These are phyloP conservation scores for Phytophthora melonis DNA, from an alignment of 352 stramenopile species.

Conservation along the genomic window DNA sequence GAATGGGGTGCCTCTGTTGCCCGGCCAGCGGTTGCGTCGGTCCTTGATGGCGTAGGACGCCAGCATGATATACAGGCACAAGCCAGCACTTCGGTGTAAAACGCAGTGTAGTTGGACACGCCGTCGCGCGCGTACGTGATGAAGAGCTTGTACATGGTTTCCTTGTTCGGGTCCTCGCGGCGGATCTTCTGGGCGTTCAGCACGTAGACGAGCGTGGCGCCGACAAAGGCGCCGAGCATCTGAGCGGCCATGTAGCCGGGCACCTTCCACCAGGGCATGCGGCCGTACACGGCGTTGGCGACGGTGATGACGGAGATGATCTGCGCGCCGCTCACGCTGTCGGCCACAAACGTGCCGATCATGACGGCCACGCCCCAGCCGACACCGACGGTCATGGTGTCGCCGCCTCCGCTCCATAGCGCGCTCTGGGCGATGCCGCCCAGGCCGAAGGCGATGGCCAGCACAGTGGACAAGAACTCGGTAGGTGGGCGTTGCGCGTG, in stretches of 20 bases:
- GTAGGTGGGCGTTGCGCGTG: slow-evolving; percentile 36
- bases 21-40: slow-evolving; percentile 28
- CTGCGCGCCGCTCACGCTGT: slow-evolving; percentile 57
- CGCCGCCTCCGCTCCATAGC: slow-evolving; percentile 48
- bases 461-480: slow-evolving; percentile 58
- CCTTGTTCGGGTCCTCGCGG: slow-evolving; percentile 33
- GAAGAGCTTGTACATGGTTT: slow-evolving; percentile 38
- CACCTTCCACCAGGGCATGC: slow-evolving; percentile 58
- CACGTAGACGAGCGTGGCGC: slow-evolving; percentile 35
- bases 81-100: slow-evolving; percentile 43
- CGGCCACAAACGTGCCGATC: slow-evolving; percentile 53
- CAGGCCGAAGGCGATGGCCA: slow-evolving; percentile 59
- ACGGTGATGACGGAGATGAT: slow-evolving; percentile 67
- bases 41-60: slow-evolving; percentile 42
- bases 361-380: slow-evolving; percentile 69
- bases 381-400: slow-evolving; percentile 62
- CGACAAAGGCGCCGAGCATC: slow-evolving; percentile 37
- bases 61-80: slow-evolving; percentile 44
- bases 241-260: slow-evolving; percentile 54
- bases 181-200: slow-evolving; percentile 40
- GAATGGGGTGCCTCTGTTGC: slow-evolving; percentile 38
- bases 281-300: slow-evolving; percentile 52
- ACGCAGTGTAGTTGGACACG: slow-evolving; percentile 36
- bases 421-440: slow-evolving; percentile 54
- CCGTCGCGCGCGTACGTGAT: slow-evolving; percentile 35